Base-by-base conservation (phyloP, 306 rosid species). In the Dalbergia oliveri region DNA sequence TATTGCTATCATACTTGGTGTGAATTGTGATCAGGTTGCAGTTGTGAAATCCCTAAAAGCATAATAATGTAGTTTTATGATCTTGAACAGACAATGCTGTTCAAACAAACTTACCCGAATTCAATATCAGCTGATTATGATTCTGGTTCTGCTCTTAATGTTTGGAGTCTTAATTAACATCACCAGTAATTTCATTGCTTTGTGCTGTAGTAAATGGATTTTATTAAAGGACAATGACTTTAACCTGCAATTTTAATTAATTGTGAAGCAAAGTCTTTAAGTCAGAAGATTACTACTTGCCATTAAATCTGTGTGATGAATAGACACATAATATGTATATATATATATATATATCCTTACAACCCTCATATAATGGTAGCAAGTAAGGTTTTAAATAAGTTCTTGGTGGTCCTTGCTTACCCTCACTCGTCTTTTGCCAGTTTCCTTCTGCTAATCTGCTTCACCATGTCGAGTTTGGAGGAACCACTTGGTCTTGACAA, bases 401-500 rank as follows among this genome's bases (percentile, higher is more conserved):
- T 33, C 23, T n/a, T 26, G 54, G 56, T 26, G 49, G 83, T 67
- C 50, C 77, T 39, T 56, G 67, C 80, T 87, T 56, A 79, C 56
- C 60, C n/a, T 43, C 37, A 56, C 69, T 58, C 9, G 70, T 75
- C 57, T 70, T 78, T 68, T 81, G 71, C 64, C 58, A 79, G 87
- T 50, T 84, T 69, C 39, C 59, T 53, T 63, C 66, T 49, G 62
- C 49, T 50, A 83, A 59, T 79, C 81, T 35, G 34, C 81, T 67
- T 85, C 77, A 84, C 75, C 70, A 94, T 94, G 98, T 94, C 98
- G 26, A 94, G 98, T 78, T 84, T 94, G 94, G 95, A 92, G 88
- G 92, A 94, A 84, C 97, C 97, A 43, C 95, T 94, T 66, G 97
- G 92, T 84, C 79, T 88, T 88, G 95, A 94, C 88, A 93, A 93